Base-by-base conservation (phyloP, 257 asterid genomes). In the Solanum chmielewskii region DNA sequence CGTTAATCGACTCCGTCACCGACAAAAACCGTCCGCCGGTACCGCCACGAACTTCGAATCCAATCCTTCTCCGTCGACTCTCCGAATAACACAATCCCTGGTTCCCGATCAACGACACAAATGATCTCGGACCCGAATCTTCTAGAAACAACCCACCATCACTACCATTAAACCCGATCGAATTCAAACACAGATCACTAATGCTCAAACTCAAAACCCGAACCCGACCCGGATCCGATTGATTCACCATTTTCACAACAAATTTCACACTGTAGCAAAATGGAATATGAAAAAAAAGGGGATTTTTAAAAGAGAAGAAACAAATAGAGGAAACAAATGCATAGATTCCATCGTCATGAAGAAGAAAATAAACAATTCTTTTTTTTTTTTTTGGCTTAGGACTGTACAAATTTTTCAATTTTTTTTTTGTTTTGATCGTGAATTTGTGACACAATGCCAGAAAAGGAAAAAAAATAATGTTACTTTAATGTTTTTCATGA, bases 211-310 rank as follows among this genome's bases (percentile, higher is more conserved):
- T 76, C 59, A n/a, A 69, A 56, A 68, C 7, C 27, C 60, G 49
- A 42, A 69, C 83, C 77, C 77, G 47, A 12, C 83, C 87, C 60
- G 45, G 91, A 39, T 75, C 80, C 37, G 37, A 76, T n/a, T 0
- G 60, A 74, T 82, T 88, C 88, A 86, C 23, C 21, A 93, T 92
- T 87, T 89, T 88, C 80, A 75, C 2, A 33, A 35, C 23, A 85
- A 87, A 80, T 27, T 16, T 25, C 29, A 37, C 29, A 37, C 20
- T 37, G 20, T 74, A 39, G 10, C 49, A 76, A 86, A 71, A 21
- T 15, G 49, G 35, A 59, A 62, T 56, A 18, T 56, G 56, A n/a
- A 14, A 69, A 81, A 66, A 64, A 83, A 37, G 87, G 81, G 41
- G 44, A 86, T 64, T 44, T 60, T 85, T 52, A 68, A 86, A 75